Conservation (phyloP, 2,329 filamentous ascomycete genomes). For the Aspergillus fructus region DNA sequence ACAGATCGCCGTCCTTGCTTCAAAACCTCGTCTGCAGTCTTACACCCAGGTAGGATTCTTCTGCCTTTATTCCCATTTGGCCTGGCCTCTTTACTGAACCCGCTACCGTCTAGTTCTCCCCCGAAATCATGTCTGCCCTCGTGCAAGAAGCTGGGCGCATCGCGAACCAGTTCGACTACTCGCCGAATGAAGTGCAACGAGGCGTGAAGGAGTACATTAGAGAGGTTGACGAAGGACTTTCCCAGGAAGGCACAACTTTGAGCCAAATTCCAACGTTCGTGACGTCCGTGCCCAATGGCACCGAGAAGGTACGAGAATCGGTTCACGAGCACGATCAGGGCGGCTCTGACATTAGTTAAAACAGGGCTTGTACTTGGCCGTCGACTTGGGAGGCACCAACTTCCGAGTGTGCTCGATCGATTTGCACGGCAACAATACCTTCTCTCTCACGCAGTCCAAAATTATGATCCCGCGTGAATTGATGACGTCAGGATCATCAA, state of each 20-base stretch:
- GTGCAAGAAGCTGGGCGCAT: constrained; percentile 74
- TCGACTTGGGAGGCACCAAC: constrained; percentile 97
- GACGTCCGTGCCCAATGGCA: constrained; percentile 92
- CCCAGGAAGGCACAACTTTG: constrained; percentile 74
- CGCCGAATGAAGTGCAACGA: constrained; percentile 72
- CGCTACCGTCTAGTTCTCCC: constrained; percentile 3
- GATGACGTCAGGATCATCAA: constrained; percentile 83
- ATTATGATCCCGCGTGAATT: constrained; percentile 84
- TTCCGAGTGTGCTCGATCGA: constrained; percentile 96
- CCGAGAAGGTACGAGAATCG: constrained; percentile 72
- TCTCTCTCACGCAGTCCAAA: constrained; percentile 90
- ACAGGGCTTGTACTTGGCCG: constrained; percentile 92
- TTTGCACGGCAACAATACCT: constrained; percentile 91
- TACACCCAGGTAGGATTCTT: not conserved
- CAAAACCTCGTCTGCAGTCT: not conserved
- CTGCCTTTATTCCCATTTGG: not conserved
- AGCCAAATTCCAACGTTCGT: constrained; percentile 98
- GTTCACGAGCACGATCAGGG: constrained; percentile 6
- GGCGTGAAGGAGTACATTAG: constrained; percentile 81
- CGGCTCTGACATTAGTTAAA: constrained; percentile 16
- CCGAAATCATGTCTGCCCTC: constrained; percentile 38
- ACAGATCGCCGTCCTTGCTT: not conserved
- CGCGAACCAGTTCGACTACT: constrained; percentile 82
- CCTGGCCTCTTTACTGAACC: not conserved
- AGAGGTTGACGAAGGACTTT: constrained; percentile 84